A percentile compares a stretch with the other conserved stretches of the same genome.
Evolutionary conservation across 805 yeast genomes (phyloP).

Genomic region (Ogataea ramenticola): DNA sequence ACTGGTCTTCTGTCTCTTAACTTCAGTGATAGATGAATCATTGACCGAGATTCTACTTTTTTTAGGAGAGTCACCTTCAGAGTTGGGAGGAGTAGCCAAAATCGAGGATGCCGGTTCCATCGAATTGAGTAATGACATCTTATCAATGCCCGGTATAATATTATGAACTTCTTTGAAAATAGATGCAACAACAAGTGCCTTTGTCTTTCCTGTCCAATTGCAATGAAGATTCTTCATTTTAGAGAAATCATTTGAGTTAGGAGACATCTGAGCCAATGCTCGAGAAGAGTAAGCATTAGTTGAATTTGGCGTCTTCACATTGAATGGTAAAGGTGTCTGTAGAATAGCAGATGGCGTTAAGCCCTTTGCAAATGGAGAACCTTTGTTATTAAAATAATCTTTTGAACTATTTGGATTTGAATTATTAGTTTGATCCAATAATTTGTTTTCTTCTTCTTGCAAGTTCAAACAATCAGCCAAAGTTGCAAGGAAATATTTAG

Average conservation of each 20-base stretch:
- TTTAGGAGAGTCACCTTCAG: constrained; percentile 10
- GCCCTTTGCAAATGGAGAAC: constrained; percentile 9
- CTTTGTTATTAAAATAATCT: constrained; percentile 1
- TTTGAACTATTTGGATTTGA: constrained; percentile 5
- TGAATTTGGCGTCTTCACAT: constrained; percentile 25
- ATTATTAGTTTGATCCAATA: constrained; percentile 16
- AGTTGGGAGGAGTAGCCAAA: constrained; percentile 29
- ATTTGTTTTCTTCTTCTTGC: constrained; percentile 29
- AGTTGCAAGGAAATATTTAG: constrained; percentile 42
- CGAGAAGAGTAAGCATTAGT: not conserved
- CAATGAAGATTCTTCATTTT: constrained; percentile 3
- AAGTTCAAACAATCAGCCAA: constrained; percentile 43
- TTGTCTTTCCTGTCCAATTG: constrained; percentile 34
- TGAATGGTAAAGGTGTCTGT: constrained; percentile 30
- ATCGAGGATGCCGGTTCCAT: not conserved
- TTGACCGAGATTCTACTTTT: constrained; percentile 1
- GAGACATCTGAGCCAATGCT: not conserved
- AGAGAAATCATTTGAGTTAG: not conserved
- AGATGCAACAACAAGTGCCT: constrained; percentile 35
- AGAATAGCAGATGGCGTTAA: constrained; percentile 33
- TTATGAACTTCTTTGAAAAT: constrained; percentile 38
- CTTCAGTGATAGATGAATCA: too few relatives aligned
- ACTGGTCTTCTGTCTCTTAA: constrained; percentile 3
- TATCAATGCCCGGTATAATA: constrained; percentile 12
- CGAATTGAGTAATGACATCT: constrained; percentile 5